Evolutionary conservation across 148 eudicot species (phyloP).

Genomic region (Arbutus unedo): DNA sequence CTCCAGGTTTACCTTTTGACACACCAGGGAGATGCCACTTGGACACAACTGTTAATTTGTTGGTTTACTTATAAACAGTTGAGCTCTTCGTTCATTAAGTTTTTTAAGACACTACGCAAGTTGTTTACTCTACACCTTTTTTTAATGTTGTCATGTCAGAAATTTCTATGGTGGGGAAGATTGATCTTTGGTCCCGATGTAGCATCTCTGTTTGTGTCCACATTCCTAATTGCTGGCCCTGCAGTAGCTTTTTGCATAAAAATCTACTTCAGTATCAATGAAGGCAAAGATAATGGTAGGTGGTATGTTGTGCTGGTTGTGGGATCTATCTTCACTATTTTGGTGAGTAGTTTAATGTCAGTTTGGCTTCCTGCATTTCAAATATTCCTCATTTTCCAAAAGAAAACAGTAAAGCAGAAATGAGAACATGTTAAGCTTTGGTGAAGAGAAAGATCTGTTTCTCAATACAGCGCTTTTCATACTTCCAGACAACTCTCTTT

Average conservation of each 20-base stretch:
- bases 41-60: background rate
- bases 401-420: background rate
- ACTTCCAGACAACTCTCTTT: background rate
- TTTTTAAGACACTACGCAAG: slow-evolving; percentile 10
- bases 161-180: slow-evolving; percentile 75
- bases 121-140: background rate
- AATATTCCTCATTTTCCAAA: background rate
- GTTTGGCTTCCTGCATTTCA: background rate
- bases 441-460: background rate
- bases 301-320: slow-evolving; percentile 58
- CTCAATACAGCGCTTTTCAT: background rate
- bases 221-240: slow-evolving; percentile 71
- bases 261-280: slow-evolving; percentile 26
- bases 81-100: background rate
- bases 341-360: slow-evolving; percentile 46
- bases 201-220: slow-evolving; percentile 59
- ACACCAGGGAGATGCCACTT: background rate
- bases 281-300: slow-evolving; percentile 25
- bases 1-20: slow-evolving; percentile 1
- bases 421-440: background rate
- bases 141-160: slow-evolving; percentile 48
- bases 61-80: background rate
- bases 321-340: slow-evolving; percentile 53
- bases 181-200: slow-evolving; percentile 89
- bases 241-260: slow-evolving; percentile 65